Evolutionary conservation across 2,329 filamentous ascomycete species (phyloP).

Genomic region (Botrytis fragariae): DNA sequence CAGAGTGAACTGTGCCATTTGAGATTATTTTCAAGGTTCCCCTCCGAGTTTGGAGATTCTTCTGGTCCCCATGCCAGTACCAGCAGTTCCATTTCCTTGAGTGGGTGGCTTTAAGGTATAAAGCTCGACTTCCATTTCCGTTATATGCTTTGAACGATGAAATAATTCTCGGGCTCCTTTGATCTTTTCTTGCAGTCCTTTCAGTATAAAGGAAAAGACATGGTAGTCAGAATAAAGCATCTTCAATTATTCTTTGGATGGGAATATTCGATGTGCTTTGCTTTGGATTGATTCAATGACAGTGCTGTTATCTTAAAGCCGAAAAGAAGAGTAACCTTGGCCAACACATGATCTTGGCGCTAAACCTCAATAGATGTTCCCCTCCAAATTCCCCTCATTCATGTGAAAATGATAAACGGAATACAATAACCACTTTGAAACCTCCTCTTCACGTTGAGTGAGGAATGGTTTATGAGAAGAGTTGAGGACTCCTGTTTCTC

Average conservation of each 20-base stretch:
- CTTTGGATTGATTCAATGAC: not conserved
- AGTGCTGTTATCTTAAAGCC: not conserved
- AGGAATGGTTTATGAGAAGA: not conserved
- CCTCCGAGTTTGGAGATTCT: not conserved
- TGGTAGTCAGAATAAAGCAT: conserved; percentile 6
- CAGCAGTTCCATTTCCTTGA: not conserved
- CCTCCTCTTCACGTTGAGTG: not conserved
- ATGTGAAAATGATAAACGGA: not conserved
- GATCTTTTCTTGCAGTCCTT: not conserved
- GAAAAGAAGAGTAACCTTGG: not conserved
- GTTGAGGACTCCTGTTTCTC: not conserved
- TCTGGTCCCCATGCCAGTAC: not conserved
- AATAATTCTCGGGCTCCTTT: not conserved
- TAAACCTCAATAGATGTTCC: not conserved
- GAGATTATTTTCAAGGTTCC: not conserved
- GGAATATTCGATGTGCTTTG: not conserved
- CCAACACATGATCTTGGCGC: conserved; percentile 1
- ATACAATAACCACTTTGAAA: not conserved
- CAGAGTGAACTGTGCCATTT: not conserved
- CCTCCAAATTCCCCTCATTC: conserved; percentile 1
- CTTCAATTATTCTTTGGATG: not conserved
- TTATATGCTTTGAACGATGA: conserved; percentile 4
- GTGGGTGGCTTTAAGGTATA: not conserved
- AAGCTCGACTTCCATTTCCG: not conserved
- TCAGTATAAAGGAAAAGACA: not conserved